These are phyloP conservation scores for Penstemon newberryi DNA, from an alignment of 257 asterid species.

Conservation along the genomic window DNA sequence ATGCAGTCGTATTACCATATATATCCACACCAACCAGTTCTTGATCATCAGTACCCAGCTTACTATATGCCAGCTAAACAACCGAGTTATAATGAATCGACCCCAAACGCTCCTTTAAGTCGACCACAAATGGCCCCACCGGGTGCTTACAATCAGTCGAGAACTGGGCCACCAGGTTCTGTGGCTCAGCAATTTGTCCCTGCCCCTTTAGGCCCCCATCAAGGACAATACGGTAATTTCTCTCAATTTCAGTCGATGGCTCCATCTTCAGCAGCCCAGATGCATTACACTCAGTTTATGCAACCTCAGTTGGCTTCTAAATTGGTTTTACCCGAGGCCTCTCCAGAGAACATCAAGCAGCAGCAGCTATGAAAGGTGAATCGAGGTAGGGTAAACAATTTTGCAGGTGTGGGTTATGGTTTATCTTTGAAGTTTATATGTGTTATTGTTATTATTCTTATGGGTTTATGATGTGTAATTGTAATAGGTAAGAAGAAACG, in stretches of 20 bases:
- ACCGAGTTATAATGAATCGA: conserved; percentile 51
- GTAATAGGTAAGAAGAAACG: conserved; percentile 51
- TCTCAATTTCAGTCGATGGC: conserved; percentile 69
- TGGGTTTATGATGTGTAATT: conserved; percentile 70
- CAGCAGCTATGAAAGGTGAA: conserved; percentile 58
- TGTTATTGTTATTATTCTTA: conserved; percentile 38
- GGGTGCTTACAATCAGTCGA: conserved; percentile 42
- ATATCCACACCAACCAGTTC: conserved; percentile 56
- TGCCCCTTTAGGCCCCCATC: conserved; percentile 52
- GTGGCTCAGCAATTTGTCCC: conserved; percentile 61
- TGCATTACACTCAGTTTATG: conserved; percentile 70
- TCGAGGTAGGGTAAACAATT: conserved; percentile 61
- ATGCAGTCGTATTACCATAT: conserved; percentile 55
- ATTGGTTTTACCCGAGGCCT: conserved; percentile 45
- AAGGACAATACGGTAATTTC: conserved; percentile 62
- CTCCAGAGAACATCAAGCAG: conserved; percentile 41
- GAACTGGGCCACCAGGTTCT: conserved; percentile 37
- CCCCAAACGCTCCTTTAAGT: conserved; percentile 47
- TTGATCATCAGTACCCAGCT: conserved; percentile 73
- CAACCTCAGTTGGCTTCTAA: conserved; percentile 61
- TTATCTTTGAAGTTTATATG: conserved; percentile 39
- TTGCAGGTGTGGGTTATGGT: conserved; percentile 55
- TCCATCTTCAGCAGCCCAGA: conserved; percentile 62
- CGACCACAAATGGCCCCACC: conserved; percentile 45
- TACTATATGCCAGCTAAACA: conserved; percentile 62